Conservation (phyloP, 1,139 yeast species). For the Suhomyces bolitotheri region DNA sequence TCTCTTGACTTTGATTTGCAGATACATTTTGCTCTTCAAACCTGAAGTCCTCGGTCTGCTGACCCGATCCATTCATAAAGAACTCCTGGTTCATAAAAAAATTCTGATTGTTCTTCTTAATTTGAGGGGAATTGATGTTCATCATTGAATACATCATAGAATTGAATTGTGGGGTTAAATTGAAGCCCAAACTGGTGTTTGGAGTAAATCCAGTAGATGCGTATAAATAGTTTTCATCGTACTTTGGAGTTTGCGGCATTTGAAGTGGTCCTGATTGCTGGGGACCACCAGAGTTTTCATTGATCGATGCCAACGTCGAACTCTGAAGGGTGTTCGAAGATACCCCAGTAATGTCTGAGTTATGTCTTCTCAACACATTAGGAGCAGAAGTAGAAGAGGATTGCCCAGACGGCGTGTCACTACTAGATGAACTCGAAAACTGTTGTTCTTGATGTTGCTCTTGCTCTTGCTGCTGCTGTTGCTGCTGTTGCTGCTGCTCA, state of each 20-base stretch:
- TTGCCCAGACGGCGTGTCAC: neutral
- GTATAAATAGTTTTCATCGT: conserved; percentile 33
- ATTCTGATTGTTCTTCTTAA: conserved; percentile 19
- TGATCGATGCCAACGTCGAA: conserved; percentile 17
- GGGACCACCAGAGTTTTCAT: conserved; percentile 16
- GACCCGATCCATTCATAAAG: conserved; percentile 19
- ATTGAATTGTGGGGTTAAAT: conserved; percentile 47
- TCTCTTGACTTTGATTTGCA: neutral
- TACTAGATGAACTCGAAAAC: no score
- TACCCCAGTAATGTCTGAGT: conserved; percentile 32
- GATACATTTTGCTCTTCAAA: conserved; percentile 9
- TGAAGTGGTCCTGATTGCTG: conserved; percentile 3
- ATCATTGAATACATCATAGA: conserved; percentile 45
- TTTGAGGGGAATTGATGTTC: conserved; percentile 38
- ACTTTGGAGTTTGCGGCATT: conserved; percentile 41
- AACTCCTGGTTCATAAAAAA: conserved; percentile 36
- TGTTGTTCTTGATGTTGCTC: no score
- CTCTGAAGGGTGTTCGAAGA: conserved; percentile 16
- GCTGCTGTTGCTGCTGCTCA: neutral
- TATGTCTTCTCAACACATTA: conserved; percentile 28
- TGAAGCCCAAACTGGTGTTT: conserved; percentile 25
- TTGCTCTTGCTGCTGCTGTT: no score
- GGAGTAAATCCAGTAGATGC: conserved; percentile 40
- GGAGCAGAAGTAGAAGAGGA: conserved; percentile 10
- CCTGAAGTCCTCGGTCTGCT: conserved; percentile 5